Evolutionary conservation across 2,329 filamentous ascomycete species (phyloP).

Genomic region (Pseudocercospora fijiensis): DNA sequence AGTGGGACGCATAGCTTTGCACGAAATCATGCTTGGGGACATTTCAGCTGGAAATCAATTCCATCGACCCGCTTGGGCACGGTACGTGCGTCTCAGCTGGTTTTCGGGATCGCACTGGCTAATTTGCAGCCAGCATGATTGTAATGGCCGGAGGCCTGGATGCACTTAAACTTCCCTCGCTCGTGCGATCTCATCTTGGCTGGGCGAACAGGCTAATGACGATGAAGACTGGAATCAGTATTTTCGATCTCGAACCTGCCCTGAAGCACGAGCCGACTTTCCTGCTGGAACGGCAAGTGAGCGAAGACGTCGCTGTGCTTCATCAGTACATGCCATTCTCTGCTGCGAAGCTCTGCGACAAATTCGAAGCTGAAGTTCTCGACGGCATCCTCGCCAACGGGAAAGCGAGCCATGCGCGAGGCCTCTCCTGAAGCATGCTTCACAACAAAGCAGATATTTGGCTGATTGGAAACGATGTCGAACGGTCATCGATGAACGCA

Average conservation of each 20-base stretch:
- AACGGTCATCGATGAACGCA: not conserved
- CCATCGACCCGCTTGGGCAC: conserved; percentile 19
- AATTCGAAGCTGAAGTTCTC: not conserved
- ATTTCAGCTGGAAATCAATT: conserved; percentile 11
- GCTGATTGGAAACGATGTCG: not conserved
- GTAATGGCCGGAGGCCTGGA: conserved; percentile 18
- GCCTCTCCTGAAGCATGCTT: not conserved
- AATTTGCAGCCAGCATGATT: conserved; percentile 13
- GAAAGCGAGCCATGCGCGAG: too few species aligned
- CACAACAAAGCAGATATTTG: not conserved
- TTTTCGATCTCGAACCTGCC: conserved; percentile 6
- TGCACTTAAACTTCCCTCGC: not conserved
- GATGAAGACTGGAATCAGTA: conserved; percentile 6
- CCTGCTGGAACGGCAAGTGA: not conserved
- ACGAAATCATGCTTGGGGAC: conserved; percentile 20
- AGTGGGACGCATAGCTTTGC: conserved; percentile 20
- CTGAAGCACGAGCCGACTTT: conserved; percentile 5
- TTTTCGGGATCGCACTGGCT: not conserved
- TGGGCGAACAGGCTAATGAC: conserved; percentile 12
- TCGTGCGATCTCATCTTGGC: not conserved
- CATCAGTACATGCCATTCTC: conserved; percentile 1
- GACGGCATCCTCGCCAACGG: too few species aligned
- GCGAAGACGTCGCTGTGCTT: conserved; percentile 5
- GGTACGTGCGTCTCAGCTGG: not conserved
- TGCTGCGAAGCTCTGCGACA: not conserved